Base-by-base conservation (phyloP, 495 filamentous ascomycete species). In the Talaromyces trachyspermus region DNA sequence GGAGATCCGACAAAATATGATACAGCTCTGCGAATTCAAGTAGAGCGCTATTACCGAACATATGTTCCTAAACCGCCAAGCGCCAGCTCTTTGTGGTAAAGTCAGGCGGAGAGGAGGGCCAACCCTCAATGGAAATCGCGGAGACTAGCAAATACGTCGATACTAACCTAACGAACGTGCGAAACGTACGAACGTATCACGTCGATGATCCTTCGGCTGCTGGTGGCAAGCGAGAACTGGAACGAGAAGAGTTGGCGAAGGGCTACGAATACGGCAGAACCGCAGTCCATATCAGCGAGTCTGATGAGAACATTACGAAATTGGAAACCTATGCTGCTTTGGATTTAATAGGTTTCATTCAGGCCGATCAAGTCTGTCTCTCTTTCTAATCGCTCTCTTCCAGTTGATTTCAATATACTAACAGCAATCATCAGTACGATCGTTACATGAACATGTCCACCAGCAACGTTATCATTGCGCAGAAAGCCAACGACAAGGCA, bases 221-320 rank as follows among this genome's bases (percentile, higher is more conserved):
- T 2, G 88, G 88, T 24, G 86, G 86, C 4, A 97, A 94, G 65
- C 74, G 75, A 46, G 89, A 96, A 43, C 83, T 99, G 24, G 79
- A 83, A 7, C 79, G 78, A 24, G 89, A 94, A 10, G 83, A 92
- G 26, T 72, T 97, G 27, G 89, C 86, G 26, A 95, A 88, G 58
- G 94, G 94, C 0, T 99, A 92, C 57, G 84, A 87, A 56, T 99
- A 97, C 63, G 94, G 94, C 44, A 77, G 88, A 30, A 95, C 91
- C 1, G 88, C 87, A 1, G 90, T 97, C 1, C 83, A 84, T 51
- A 95, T 99, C 54, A 85, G 77, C 53, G 82, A 86, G 51, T 83
- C 83, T 1, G 94, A 99, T 50, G 72, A 84, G 52, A 83, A 86
- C 39, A 75, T 95, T 42, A 89, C 86, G 2, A 86, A 80, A 43